Base-by-base conservation (phyloP, 495 filamentous ascomycete genomes). In the Talaromyces adpressus region DNA sequence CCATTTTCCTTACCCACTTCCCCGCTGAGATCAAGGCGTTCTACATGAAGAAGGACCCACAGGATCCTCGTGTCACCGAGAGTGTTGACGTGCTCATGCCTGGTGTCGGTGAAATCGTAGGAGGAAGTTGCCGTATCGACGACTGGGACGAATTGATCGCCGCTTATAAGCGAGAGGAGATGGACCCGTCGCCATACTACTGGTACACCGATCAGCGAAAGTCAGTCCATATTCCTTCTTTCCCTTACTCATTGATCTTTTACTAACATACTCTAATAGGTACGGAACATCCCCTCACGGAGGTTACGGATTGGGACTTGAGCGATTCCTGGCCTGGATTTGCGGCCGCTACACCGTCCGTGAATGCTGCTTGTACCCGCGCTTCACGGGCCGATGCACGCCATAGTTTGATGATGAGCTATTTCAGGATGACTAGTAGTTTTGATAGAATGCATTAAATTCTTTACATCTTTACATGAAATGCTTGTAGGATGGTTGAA, bases 191-290 rank as follows among this genome's bases (percentile, higher is more conserved):
- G 71, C 87, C 90, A 14, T 98, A 98, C 77, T 98, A 96, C 84
- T 98, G 94, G 94, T 99, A 97, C 80, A 97, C 92, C 9, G 94
- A 98, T 77, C 92, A 96, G 85, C 83, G 94, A 69, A 97, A 96
- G 91, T 95, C 77, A 84, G 91, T 90, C 64, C 22, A 27, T 27
- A 27, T 27, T 14, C 65, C 22, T 45, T 22, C 47, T 22, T 61
- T 59, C 39, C 67, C 29, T 41, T 60, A 59, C 22, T 53, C 25
- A 54, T 39, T 20, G 18, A 52, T n/a, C n/a, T n/a, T 25, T 30
- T 51, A 23, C 39, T 39, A 63, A 57, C 52, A 11, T 27, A 22
- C 12, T 25, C 4, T 47, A 62, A 51, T 67, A 96, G 92, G 77
- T 98, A 97, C 71, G 94, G 94, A 60, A 92, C 89, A 54, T 91